phyloP scores from a whole-genome alignment of 2,329 filamentous ascomycete species.

The Colletotrichum sansevieriae region DNA sequence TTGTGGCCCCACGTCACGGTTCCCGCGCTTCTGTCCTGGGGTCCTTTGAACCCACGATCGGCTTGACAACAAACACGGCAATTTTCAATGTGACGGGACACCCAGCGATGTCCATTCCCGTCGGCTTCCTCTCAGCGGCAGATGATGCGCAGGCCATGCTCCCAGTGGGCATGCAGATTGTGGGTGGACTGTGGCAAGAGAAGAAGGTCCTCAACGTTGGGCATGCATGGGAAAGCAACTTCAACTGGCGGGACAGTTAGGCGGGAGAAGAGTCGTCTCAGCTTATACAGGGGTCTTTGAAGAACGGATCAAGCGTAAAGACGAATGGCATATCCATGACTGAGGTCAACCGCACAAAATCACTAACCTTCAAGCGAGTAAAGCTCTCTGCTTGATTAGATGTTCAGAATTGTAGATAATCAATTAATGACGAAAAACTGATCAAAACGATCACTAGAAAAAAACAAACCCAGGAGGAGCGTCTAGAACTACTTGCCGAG shows the following conservation, averaged over 20 bases:
- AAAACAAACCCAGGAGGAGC: too few relatives aligned
- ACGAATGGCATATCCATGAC: background rate
- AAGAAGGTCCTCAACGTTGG: slow-evolving; percentile 55
- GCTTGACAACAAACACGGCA: slow-evolving; percentile 67
- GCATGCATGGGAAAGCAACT: slow-evolving; percentile 58
- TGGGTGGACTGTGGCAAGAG: slow-evolving; percentile 66
- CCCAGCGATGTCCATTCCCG: slow-evolving; percentile 65
- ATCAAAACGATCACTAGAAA: too few relatives aligned
- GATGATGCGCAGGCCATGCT: slow-evolving; percentile 55
- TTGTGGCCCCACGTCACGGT: slow-evolving; percentile 60
- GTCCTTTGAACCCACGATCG: slow-evolving; percentile 64
- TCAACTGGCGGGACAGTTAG: slow-evolving; percentile 56
- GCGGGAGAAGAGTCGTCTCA: background rate
- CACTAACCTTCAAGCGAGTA: slow-evolving; percentile 30
- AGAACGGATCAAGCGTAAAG: background rate
- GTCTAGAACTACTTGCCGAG: too few relatives aligned
- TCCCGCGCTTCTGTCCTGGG: slow-evolving; percentile 54
- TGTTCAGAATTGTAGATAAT: background rate
- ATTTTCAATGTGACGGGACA: slow-evolving; percentile 70
- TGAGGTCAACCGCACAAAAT: slow-evolving; percentile 14
- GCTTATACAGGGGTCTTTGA: background rate
- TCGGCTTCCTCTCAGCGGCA: slow-evolving; percentile 58
- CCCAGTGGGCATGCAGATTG: slow-evolving; percentile 68
- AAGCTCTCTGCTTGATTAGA: slow-evolving; percentile 14
- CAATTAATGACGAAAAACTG: background rate